These are phyloP conservation scores for Haplographium delicatum DNA, from an alignment of 495 filamentous ascomycete genomes.

Conservation along the genomic window DNA sequence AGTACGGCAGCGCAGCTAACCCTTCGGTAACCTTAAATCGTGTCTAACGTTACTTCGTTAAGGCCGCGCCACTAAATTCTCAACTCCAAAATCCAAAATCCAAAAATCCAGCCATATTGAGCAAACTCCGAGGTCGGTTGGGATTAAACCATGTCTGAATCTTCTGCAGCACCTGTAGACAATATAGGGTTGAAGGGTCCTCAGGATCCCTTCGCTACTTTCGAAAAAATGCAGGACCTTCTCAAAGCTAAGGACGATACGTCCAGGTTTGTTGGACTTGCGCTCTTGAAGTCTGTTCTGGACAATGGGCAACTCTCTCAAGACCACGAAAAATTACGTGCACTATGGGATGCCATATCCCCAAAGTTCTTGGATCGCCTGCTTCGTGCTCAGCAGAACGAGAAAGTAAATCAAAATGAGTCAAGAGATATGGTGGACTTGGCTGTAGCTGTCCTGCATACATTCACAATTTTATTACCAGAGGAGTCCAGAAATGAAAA, in stretches of 20 bases:
- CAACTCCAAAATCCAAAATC: no score
- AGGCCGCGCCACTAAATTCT: no score
- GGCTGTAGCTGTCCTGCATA: constrained; percentile 53
- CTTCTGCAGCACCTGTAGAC: background rate
- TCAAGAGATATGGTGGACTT: constrained; percentile 55
- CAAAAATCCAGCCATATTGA: no score
- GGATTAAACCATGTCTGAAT: background rate
- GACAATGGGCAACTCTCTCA: constrained; percentile 45
- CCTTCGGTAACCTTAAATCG: no score
- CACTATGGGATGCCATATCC: constrained; percentile 50
- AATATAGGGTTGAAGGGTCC: background rate
- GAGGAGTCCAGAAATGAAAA: constrained; percentile 34
- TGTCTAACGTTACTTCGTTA: no score
- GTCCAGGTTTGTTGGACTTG: constrained; percentile 60
- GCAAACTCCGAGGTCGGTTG: no score
- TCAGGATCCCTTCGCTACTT: constrained; percentile 9
- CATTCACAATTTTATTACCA: constrained; percentile 49
- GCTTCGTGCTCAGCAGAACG: constrained; percentile 40
- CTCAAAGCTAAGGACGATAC: constrained; percentile 57
- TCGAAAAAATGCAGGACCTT: constrained; percentile 36
- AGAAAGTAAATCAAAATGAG: constrained; percentile 32
- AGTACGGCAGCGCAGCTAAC: no score
- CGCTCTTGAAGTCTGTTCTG: constrained; percentile 53
- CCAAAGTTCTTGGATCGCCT: constrained; percentile 56
- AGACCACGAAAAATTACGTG: constrained; percentile 25